Evolutionary conservation across 345 rosid species (phyloP), one percentile per base, ranked within the genome.

Genomic region (Bretschneidera sinensis): DNA sequence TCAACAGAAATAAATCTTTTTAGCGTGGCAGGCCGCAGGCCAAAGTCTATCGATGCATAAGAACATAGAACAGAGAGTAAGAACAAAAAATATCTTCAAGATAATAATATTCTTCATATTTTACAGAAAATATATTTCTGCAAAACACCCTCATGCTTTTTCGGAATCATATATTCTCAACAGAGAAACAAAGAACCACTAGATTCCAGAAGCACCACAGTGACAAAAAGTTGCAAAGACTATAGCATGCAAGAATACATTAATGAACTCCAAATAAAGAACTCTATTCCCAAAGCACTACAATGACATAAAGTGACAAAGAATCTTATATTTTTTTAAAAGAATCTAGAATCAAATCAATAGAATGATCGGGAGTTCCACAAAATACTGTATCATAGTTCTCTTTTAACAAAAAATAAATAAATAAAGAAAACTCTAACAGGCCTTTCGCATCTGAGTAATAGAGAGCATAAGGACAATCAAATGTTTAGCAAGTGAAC

Each of bases 221-320:
- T n/a, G 35, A 31, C 35, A 31, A 31, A 31, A 31, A 31, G 9
- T 4, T 31, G 4, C 35, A 31, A 31, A 39, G 11, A 39, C 4
- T 11, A 9, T 39, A 39, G 16, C 45, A 39, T 39, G 11, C 16
- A 39, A 39, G 11, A n/a, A n/a, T n/a, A n/a, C 10, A 5, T 14
- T 39, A 11, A 39, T 4, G 6, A 2, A 39, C 10, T 39, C 16
- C 33, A 28, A 28, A 28, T 28, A 28, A 28, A 28, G 33, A 28
- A 3, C 8, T 28, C 5, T 2, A 70, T 64, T 64, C 74, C 25
- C 52, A 9, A 18, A 31, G 24, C 68, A 70, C 35, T 49, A 25
- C 21, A 34, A 23, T 18, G 28, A 31, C 9, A 20, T 54, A 53
- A 59, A 25, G 55, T 55, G 16, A 25, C n/a, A 59, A 21, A 28